A percentile compares a stretch with the other conserved stretches of the same genome.
Conservation (phyloP, 169 alveolate species). For the Plasmodium fragile region DNA sequence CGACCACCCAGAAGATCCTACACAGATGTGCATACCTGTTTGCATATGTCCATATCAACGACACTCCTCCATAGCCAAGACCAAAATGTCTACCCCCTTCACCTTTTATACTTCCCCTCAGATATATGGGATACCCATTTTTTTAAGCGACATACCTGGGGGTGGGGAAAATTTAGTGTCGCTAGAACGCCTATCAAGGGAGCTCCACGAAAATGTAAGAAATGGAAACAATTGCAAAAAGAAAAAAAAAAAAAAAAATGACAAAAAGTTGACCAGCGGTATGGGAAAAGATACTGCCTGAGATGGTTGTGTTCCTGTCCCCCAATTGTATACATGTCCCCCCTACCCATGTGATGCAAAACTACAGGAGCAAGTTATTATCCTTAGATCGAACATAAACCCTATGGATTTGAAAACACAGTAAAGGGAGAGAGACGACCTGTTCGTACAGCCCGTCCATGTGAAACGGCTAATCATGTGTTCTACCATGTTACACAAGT, state of each 20-base stretch:
- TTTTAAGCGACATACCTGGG: neutral
- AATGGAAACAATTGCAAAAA: neutral
- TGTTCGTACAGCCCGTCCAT: neutral
- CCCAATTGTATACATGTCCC: neutral
- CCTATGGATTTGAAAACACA: constrained; percentile 64
- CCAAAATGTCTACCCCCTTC: neutral
- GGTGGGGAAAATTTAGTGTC: constrained; percentile 50
- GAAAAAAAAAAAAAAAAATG: constrained; percentile 1
- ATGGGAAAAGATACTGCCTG: neutral
- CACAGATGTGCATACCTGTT: neutral
- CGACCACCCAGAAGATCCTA: neutral
- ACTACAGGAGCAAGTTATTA: constrained; percentile 57
- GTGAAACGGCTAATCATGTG: neutral
- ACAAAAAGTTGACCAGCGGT: neutral
- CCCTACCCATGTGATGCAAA: neutral
- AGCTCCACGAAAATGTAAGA: constrained; percentile 56
- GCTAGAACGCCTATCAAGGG: constrained; percentile 26
- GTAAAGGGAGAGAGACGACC: constrained; percentile 10
- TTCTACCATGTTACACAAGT: neutral
- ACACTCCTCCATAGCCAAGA: neutral
- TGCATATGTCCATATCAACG: neutral
- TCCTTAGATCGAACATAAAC: constrained; percentile 56
- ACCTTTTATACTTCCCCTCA: constrained; percentile 6
- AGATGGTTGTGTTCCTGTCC: neutral
- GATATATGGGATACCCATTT: constrained; percentile 75